Evolutionary conservation across 2,329 filamentous ascomycete species (phyloP).

Genomic region (Cyanodermella asteris): DNA sequence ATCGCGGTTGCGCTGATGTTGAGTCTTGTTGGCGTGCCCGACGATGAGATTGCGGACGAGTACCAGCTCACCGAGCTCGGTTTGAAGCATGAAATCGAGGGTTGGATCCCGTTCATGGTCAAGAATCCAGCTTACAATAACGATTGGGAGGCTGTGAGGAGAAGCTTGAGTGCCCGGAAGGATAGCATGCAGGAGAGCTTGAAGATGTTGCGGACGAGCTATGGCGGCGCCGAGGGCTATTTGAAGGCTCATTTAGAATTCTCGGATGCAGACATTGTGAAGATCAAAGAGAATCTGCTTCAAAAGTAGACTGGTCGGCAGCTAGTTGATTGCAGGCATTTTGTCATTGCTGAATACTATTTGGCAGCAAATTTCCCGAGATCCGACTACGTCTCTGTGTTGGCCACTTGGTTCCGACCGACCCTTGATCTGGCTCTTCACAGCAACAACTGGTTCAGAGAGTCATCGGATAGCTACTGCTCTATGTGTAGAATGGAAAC

Average conservation of each 20-base stretch:
- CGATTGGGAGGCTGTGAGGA: conserved; percentile 20
- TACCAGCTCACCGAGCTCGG: conserved; percentile 46
- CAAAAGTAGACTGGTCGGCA: neutral
- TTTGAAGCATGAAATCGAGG: conserved; percentile 15
- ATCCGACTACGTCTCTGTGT: too few relatives aligned
- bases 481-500: too few relatives aligned
- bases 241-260: conserved; percentile 37
- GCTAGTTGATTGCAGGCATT: too few relatives aligned
- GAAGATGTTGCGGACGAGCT: conserved; percentile 33
- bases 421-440: too few relatives aligned
- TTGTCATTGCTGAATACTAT: too few relatives aligned
- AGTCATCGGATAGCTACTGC: too few relatives aligned
- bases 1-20: conserved; percentile 46
- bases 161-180: conserved; percentile 21
- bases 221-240: conserved; percentile 43
- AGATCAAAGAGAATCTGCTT: conserved; percentile 13
- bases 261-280: conserved; percentile 30
- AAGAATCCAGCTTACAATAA: conserved; percentile 28
- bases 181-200: conserved; percentile 31
- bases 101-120: conserved; percentile 15
- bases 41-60: conserved; percentile 40
- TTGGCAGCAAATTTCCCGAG: too few relatives aligned
- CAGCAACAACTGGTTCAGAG: too few relatives aligned
- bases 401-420: too few relatives aligned
- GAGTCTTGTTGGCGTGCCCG: conserved; percentile 37